Base-by-base conservation (phyloP, 2,329 filamentous ascomycete genomes). In the Tetracladium maxilliforme region DNA sequence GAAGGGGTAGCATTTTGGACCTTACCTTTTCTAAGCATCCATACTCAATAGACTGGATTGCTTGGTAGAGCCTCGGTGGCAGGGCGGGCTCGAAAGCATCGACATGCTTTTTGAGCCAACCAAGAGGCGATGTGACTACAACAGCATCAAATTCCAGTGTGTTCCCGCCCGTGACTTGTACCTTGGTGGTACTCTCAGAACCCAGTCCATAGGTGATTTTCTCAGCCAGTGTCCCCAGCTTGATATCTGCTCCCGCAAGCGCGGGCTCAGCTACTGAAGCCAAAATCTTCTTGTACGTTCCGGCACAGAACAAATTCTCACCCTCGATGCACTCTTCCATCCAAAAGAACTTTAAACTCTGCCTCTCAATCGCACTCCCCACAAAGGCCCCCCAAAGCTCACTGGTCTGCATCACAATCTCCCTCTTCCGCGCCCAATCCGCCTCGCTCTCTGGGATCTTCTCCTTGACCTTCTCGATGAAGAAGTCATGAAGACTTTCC, bases 231-330 rank as follows among this genome's bases (percentile, higher is more conserved):
- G 58, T 61, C 17, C 56, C 42, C 21, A 61, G 62, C 29, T 52
- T 54, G 21, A 82, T 58, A 2, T 61, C 50, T 1, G 70, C 70
- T 5, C 55, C 50, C 5, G 64, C 54, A 1, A 68, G 34, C 2
- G 59, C 73, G 1, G 71, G 64, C 26, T 58, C 56, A 1, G 71
- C 60, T 19, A 82, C 59, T 20, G 54, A 54, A 10, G 65, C 48
- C n/a, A 75, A 47, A 10, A 73, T 62, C 25, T 62, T 62, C 30
- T 58, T 50, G 37, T 73, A 73, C 1, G 69, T 73, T 8, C 63
- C 64, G 5, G 61, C 58, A 30, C 65, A 67, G 33, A 71, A 70
- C 9, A 18, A 38, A 38, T 31, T 29, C 49, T 47, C 45, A 14
- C 64, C 64, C 36, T 67, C 62, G 23, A 70, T 57, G 25, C 60